phyloP scores from a whole-genome alignment of 139 green algal species.

The Tetraselmis chui region DNA sequence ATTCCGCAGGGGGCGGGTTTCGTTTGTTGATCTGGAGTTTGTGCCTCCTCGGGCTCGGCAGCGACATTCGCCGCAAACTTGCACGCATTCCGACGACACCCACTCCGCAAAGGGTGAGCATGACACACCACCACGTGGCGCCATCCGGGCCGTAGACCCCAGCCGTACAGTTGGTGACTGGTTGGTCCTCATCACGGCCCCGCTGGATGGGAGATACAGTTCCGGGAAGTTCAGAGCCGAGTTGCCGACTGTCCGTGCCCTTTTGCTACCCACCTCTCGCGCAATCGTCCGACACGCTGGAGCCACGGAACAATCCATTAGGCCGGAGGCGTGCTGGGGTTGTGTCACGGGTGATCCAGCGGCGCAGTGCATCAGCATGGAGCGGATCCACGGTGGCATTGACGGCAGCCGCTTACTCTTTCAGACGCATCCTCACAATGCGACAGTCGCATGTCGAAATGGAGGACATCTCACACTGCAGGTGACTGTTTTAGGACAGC shows the following conservation, averaged over 20 bases:
- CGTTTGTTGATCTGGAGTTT: no score
- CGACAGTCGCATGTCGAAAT: no score
- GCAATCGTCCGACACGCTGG: background rate
- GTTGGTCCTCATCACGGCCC: slow-evolving; percentile 33
- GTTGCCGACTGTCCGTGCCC: background rate
- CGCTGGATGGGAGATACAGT: slow-evolving; percentile 36
- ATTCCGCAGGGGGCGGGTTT: no score
- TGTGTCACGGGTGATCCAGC: background rate
- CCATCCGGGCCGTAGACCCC: slow-evolving; percentile 6
- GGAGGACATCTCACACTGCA: no score
- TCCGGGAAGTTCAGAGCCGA: background rate
- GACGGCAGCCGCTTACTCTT: background rate
- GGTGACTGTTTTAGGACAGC: no score
- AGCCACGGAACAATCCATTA: no score
- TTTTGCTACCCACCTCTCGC: background rate
- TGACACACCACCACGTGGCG: background rate
- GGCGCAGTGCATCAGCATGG: background rate
- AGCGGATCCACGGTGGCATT: background rate
- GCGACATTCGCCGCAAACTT: no score
- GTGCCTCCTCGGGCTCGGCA: no score
- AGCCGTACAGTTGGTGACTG: slow-evolving; percentile 17
- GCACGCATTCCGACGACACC: no score
- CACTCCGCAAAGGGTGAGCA: no score
- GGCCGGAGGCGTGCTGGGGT: background rate
- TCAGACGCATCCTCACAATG: no score